These are phyloP conservation scores for Angophora floribunda DNA, from an alignment of 345 rosid genomes.

Conservation along the genomic window DNA sequence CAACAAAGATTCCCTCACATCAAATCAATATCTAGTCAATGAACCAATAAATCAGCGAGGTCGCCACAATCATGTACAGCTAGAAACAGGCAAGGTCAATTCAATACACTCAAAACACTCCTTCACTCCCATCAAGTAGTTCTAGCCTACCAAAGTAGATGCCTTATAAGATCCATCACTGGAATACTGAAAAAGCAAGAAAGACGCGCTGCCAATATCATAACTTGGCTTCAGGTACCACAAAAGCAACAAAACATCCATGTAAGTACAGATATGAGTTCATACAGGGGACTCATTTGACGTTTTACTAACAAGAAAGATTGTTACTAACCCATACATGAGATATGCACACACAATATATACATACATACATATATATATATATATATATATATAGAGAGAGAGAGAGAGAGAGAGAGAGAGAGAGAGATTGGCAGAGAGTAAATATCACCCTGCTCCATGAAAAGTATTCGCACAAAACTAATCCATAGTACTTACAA, in stretches of 20 bases:
- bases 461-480: neutral
- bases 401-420: neutral
- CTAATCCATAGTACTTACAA: slow-evolving; percentile 21
- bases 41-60: neutral
- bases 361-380: too few relatives aligned
- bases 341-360: neutral
- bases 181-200: neutral
- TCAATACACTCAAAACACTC: neutral
- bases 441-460: neutral
- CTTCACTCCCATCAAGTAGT: neutral
- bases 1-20: neutral
- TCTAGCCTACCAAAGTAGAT: neutral
- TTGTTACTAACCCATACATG: neutral
- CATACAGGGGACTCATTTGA: neutral
- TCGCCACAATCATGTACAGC: neutral
- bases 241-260: neutral
- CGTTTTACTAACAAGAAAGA: neutral
- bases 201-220: neutral
- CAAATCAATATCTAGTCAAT: neutral
- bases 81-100: neutral
- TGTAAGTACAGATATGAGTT: neutral
- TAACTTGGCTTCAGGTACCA: neutral
- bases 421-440: neutral
- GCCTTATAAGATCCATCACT: neutral
- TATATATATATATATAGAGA: too few relatives aligned